Evolutionary conservation across 495 filamentous ascomycete species (phyloP).

Genomic region (Podospora fimiseda): DNA sequence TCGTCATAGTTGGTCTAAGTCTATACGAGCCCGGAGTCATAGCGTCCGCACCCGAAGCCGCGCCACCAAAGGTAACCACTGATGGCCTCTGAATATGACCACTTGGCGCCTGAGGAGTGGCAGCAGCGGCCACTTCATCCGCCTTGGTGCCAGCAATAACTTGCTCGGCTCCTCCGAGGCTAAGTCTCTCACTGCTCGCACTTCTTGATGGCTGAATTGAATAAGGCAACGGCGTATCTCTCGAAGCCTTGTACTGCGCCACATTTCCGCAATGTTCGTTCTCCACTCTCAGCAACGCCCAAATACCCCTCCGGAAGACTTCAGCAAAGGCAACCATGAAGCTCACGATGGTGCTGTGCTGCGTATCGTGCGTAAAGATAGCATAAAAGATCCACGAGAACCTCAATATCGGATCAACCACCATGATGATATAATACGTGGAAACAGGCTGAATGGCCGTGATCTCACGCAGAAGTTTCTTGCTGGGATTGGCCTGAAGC

Average conservation of each 20-base stretch:
- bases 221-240: conserved; percentile 79
- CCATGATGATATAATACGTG: conserved; percentile 80
- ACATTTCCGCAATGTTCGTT: conserved; percentile 94
- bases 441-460: conserved; percentile 68
- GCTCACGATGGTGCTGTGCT: conserved; percentile 71
- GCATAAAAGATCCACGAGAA: conserved; percentile 96
- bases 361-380: conserved; percentile 67
- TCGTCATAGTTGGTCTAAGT: too few species aligned
- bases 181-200: conserved; percentile 18
- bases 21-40: too few species aligned
- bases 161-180: too few species aligned
- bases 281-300: conserved; percentile 89
- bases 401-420: conserved; percentile 78
- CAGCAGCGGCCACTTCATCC: too few species aligned
- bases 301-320: conserved; percentile 74
- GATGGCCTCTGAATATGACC: too few species aligned
- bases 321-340: conserved; percentile 74
- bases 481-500: conserved; percentile 62
- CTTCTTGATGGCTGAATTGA: conserved; percentile 41
- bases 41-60: too few species aligned
- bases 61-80: too few species aligned
- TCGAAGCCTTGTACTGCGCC: conserved; percentile 69
- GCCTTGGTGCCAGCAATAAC: too few species aligned
- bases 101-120: too few species aligned
- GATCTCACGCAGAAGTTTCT: conserved; percentile 69